phyloP scores from a whole-genome alignment of 768 basidiomycete genomes.

The Leucocoprinus birnbaumii region DNA sequence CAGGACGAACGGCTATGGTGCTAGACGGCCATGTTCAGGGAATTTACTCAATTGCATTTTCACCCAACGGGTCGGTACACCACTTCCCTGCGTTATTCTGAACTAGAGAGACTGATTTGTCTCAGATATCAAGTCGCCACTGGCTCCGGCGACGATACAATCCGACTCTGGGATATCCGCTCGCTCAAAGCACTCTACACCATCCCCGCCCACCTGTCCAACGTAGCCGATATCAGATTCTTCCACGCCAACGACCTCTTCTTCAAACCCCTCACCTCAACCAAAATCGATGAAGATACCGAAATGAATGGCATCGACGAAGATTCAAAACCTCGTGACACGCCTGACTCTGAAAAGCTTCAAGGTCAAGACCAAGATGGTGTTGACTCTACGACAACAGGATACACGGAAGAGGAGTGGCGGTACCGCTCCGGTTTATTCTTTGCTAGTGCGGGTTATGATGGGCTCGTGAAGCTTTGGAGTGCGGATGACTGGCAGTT shows the following conservation, averaged over 20 bases:
- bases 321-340: conserved; percentile 27
- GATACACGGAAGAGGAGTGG: conserved; percentile 58
- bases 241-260: conserved; percentile 67
- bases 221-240: conserved; percentile 94
- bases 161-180: conserved; percentile 98
- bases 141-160: conserved; percentile 94
- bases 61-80: conserved; percentile 95
- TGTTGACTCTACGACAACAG: conserved; percentile 19
- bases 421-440: conserved; percentile 86
- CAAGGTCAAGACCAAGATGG: conserved; percentile 18
- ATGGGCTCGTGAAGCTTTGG: conserved; percentile 95
- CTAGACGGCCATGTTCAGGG: conserved; percentile 95
- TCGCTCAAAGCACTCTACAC: conserved; percentile 91
- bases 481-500: conserved; percentile 98
- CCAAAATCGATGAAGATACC: conserved; percentile 31
- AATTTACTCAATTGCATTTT: conserved; percentile 88
- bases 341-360: conserved; percentile 29
- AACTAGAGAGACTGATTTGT: too few relatives aligned
- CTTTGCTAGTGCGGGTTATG: conserved; percentile 92
- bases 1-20: conserved; percentile 96
- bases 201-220: conserved; percentile 93
- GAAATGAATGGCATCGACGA: conserved; percentile 47
- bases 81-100: conserved; percentile 20
- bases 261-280: conserved; percentile 35
- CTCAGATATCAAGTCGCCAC: conserved; percentile 94